These are phyloP conservation scores for Nothomitra cinnamomea DNA, from an alignment of 2,329 filamentous ascomycete genomes.

Conservation along the genomic window DNA sequence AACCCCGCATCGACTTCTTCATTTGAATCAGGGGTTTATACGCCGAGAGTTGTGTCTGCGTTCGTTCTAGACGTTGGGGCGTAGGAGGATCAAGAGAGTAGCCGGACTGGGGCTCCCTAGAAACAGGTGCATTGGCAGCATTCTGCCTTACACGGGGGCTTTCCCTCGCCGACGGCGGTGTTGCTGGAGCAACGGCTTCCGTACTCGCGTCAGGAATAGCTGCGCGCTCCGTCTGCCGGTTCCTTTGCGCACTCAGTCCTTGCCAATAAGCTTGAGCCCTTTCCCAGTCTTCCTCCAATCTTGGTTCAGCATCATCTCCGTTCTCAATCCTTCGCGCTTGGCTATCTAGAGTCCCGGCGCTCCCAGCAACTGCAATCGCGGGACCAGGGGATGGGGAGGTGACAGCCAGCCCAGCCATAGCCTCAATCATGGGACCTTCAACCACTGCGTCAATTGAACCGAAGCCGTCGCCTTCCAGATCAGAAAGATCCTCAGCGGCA, in stretches of 20 bases:
- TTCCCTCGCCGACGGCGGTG: conserved; percentile 31
- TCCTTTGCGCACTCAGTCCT: conserved; percentile 43
- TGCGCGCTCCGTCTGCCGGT: conserved; percentile 42
- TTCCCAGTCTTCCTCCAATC: conserved; percentile 42
- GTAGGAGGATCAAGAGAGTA: not conserved
- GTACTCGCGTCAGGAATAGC: conserved; percentile 21
- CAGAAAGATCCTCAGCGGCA: conserved; percentile 55
- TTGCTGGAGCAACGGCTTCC: conserved; percentile 7
- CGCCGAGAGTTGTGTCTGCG: no score
- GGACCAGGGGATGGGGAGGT: conserved; percentile 15
- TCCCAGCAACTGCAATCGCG: not conserved
- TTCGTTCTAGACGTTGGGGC: not conserved
- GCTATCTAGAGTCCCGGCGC: not conserved
- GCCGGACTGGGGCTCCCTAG: not conserved
- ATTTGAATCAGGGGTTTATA: not conserved
- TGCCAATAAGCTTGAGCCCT: conserved; percentile 54
- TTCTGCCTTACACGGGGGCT: conserved; percentile 27
- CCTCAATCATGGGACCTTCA: conserved; percentile 33
- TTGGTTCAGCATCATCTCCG: not conserved
- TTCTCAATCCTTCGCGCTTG: not conserved
- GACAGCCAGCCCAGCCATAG: conserved; percentile 7
- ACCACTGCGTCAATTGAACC: conserved; percentile 57
- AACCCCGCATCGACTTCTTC: not conserved
- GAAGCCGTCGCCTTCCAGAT: conserved; percentile 49
- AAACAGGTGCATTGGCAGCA: conserved; percentile 9